Base-by-base conservation (phyloP, 2,329 filamentous ascomycete genomes). In the Fusarium protoensiforme region DNA sequence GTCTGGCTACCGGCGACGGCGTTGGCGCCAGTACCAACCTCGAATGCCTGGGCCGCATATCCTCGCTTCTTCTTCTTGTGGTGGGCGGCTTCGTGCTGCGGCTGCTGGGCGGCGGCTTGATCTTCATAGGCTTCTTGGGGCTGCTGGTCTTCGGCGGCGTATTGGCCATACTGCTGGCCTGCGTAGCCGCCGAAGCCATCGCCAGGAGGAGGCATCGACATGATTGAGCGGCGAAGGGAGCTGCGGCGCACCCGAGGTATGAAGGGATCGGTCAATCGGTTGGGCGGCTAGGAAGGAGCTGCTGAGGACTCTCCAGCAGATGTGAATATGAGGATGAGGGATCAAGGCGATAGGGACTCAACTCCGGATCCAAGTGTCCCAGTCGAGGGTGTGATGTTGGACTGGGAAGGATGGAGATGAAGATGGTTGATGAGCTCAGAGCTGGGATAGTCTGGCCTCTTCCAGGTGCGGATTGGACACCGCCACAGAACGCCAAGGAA, bases 21-120 rank as follows among this genome's bases (percentile, higher is more conserved):
- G 88, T 98, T 98, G 80, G 93, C 94, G 78, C 96, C 96, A 59
- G 90, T 89, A 59, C 93, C 94, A 78, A 98, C 96, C 68, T 97
- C 96, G 83, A 97, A 99, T 53, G 96, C 96, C 83, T 97, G 93
- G 65, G 94, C 94, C 63, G 96, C 96, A 86, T 98, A 98, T 65
- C 93, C 92, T 87, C 95, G 90, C 89, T 97, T 98, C 90, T 98
- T 98, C 87, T 95, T 95, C 83, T 89, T 92, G 72, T 86, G 85
- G 48, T 87, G 86, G 33, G 83, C 78, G 48, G 74, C 80, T 22
- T 75, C 68, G 10, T 72, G 72, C n/a, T 72, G 72, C n/a, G 71
- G 75, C n/a, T 71, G 76, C 35, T 78, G 74, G 59, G 77, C 75
- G 51, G 78, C 77, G 39, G 78, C 72, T 46, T 82, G 82, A 51